phyloP scores from a whole-genome alignment of 805 yeast genomes.

The Saccharomycopsis babjevae region DNA sequence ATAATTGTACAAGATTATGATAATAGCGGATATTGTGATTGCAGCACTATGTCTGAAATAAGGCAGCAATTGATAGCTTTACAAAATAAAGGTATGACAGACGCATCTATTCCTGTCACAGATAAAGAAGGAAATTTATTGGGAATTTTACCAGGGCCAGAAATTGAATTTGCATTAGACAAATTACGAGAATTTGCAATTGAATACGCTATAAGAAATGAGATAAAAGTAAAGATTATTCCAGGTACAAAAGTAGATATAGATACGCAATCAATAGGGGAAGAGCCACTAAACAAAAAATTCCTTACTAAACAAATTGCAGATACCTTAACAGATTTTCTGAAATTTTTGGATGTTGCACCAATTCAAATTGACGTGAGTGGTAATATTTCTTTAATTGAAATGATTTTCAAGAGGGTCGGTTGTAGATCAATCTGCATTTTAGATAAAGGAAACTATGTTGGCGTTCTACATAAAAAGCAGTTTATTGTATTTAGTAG shows the following conservation, averaged over 20 bases:
- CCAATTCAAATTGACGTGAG: constrained; percentile 39
- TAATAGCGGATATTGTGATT: constrained; percentile 11
- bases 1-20: constrained; percentile 7
- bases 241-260: neutral
- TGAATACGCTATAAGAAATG: constrained; percentile 7
- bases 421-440: constrained; percentile 42
- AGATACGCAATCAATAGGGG: neutral
- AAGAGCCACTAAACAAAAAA: neutral
- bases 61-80: constrained; percentile 28
- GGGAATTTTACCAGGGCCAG: constrained; percentile 41
- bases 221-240: constrained; percentile 3
- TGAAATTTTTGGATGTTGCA: constrained; percentile 32
- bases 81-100: constrained; percentile 35
- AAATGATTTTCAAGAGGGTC: constrained; percentile 39
- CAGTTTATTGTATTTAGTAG: constrained; percentile 37
- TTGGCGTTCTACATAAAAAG: constrained; percentile 45
- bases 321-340: constrained; percentile 30
- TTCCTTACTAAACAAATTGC: constrained; percentile 13
- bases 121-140: constrained; percentile 25
- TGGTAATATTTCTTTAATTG: constrained; percentile 41
- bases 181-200: constrained; percentile 26
- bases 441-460: constrained; percentile 35
- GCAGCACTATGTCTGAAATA: constrained; percentile 22
- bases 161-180: constrained; percentile 43
- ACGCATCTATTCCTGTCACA: constrained; percentile 44